phyloP scores from a whole-genome alignment of 116 monocot genomes.

The Cymodocea nodosa region DNA sequence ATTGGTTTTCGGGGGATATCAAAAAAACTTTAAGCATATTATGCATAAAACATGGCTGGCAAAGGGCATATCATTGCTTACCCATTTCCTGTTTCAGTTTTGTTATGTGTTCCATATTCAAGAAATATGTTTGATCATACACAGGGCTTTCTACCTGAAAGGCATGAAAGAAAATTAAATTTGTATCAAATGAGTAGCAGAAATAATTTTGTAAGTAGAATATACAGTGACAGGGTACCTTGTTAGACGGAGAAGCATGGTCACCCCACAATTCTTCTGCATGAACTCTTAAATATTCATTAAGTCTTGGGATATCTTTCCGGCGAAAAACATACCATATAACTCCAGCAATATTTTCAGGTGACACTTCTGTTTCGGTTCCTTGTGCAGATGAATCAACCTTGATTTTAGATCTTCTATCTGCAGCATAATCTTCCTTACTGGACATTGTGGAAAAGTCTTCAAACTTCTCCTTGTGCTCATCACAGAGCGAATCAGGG shows the following conservation, averaged over 20 bases:
- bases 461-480: not conserved
- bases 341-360: constrained; percentile 28
- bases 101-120: constrained; percentile 50
- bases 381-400: constrained; percentile 6
- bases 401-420: constrained; percentile 2
- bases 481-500: constrained; percentile 1
- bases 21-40: not conserved
- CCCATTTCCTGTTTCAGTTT: constrained; percentile 73
- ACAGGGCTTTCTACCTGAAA: constrained; percentile 42
- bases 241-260: constrained; percentile 3
- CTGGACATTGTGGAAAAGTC: not conserved
- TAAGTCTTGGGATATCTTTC: constrained; percentile 81
- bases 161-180: not conserved
- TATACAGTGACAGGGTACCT: not conserved
- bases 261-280: constrained; percentile 27
- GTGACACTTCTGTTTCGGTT: constrained; percentile 1
- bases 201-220: not conserved
- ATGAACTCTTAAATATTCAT: constrained; percentile 62
- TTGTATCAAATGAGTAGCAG: not conserved
- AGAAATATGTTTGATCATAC: constrained; percentile 48
- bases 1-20: not conserved
- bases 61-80: constrained; percentile 10
- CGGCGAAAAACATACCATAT: constrained; percentile 87
- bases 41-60: not conserved
- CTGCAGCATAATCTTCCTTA: not conserved